A percentile compares a stretch with the other conserved stretches of the same genome.
Evolutionary conservation across 176 grass and related monocot genomes (phyloP).

Genomic region (Panicum miliaceum): DNA sequence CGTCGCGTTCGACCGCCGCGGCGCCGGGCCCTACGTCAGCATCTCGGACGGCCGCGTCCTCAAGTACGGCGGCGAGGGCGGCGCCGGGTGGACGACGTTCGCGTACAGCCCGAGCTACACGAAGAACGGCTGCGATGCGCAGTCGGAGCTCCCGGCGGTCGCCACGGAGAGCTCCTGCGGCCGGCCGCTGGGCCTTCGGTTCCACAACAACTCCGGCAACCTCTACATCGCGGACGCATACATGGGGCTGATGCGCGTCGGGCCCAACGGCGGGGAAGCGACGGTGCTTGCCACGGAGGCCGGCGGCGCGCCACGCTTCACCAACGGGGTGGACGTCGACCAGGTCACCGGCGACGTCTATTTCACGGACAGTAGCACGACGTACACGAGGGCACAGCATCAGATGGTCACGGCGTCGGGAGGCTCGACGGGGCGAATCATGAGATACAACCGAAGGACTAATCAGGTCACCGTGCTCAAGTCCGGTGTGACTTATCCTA

Average conservation of each 20-base stretch:
- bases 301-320: neutral
- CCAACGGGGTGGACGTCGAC: neutral
- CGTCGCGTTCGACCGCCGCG: slow-evolving; percentile 31
- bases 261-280: neutral
- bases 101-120: neutral
- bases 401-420: neutral
- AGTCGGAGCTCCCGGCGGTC: neutral
- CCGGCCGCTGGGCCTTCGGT: neutral
- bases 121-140: neutral
- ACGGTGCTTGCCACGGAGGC: neutral
- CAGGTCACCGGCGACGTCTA: neutral
- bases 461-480: neutral
- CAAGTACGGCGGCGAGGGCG: neutral
- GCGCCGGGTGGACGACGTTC: neutral
- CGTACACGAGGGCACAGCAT: neutral
- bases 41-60: slow-evolving; percentile 46
- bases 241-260: neutral
- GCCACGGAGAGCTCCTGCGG: neutral
- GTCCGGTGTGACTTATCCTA: neutral
- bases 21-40: slow-evolving; percentile 43
- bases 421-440: neutral
- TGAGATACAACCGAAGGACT: neutral
- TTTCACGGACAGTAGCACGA: neutral
- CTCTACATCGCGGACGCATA: neutral
- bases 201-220: neutral